Conservation (phyloP, 306 rosid genomes). For the Acmispon strigosus region DNA sequence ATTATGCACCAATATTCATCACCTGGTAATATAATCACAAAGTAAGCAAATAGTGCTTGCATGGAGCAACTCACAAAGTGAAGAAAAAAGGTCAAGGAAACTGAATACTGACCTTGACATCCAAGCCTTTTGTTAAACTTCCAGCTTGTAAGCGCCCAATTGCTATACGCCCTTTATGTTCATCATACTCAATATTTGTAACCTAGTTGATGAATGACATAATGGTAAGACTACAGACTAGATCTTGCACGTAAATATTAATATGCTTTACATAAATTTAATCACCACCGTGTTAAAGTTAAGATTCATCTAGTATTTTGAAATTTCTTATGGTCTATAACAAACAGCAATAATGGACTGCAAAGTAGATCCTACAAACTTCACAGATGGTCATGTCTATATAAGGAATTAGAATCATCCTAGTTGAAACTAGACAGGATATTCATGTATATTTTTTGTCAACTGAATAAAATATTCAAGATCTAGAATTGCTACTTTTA, state of each 20-base stretch:
- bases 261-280: not conserved
- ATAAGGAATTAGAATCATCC: not conserved
- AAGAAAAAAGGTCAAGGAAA: conserved; percentile 17
- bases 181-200: conserved; percentile 89
- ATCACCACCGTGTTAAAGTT: not conserved
- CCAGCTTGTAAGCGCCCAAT: conserved; percentile 99
- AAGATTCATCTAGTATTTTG: conserved; percentile 10
- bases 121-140: conserved; percentile 66
- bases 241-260: not conserved
- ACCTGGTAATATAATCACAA: not conserved
- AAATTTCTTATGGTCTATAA: not conserved
- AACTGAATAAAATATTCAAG: not conserved
- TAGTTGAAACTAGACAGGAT: not conserved
- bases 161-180: conserved; percentile 96
- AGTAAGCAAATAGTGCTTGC: not conserved
- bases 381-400: not conserved
- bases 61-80: conserved; percentile 13
- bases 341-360: conserved; percentile 1
- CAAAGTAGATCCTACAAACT: conserved; percentile 17
- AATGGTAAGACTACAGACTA: conserved; percentile 4
- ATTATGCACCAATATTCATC: conserved; percentile 17
- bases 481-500: not conserved
- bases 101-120: conserved; percentile 61
- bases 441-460: conserved; percentile 3
- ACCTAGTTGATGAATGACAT: conserved; percentile 39